A percentile compares a stretch with the other conserved stretches of the same genome.
These are phyloP conservation scores for Trichoderma virens DNA, from an alignment of 495 filamentous ascomycete genomes.

Conservation along the genomic window DNA sequence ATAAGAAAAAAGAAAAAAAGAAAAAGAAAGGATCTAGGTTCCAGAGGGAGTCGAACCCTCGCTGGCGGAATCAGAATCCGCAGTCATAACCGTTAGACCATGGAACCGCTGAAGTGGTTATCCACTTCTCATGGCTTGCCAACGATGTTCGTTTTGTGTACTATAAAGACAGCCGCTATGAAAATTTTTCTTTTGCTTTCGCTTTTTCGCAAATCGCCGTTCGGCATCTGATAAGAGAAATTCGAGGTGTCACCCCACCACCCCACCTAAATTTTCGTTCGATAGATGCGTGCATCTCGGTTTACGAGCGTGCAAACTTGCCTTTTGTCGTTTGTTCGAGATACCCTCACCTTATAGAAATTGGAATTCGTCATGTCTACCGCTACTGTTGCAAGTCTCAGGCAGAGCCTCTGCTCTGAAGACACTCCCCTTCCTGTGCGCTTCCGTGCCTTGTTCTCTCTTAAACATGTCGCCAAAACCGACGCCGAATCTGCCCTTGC, in stretches of 20 bases:
- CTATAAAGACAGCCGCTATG: neutral
- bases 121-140: neutral
- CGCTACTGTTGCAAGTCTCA: constrained; percentile 46
- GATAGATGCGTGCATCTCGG: constrained; percentile 3
- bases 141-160: neutral
- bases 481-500: constrained; percentile 86
- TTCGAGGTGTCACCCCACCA: constrained; percentile 4
- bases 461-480: constrained; percentile 78
- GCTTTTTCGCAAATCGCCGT: neutral
- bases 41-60: constrained; percentile 7
- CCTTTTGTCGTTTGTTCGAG: neutral
- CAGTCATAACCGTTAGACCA: constrained; percentile 8
- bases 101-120: neutral
- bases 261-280: constrained; percentile 12
- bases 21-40: neutral
- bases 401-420: constrained; percentile 71
- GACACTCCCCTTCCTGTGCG: constrained; percentile 72
- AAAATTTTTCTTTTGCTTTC: neutral
- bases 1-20: neutral
- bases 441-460: constrained; percentile 95
- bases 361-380: neutral
- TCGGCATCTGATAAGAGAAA: neutral
- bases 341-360: constrained; percentile 2
- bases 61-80: constrained; percentile 9
- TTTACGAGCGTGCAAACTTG: neutral